These are phyloP conservation scores for Pythium sp. DNA, from an alignment of 352 stramenopile genomes.

Conservation along the genomic window DNA sequence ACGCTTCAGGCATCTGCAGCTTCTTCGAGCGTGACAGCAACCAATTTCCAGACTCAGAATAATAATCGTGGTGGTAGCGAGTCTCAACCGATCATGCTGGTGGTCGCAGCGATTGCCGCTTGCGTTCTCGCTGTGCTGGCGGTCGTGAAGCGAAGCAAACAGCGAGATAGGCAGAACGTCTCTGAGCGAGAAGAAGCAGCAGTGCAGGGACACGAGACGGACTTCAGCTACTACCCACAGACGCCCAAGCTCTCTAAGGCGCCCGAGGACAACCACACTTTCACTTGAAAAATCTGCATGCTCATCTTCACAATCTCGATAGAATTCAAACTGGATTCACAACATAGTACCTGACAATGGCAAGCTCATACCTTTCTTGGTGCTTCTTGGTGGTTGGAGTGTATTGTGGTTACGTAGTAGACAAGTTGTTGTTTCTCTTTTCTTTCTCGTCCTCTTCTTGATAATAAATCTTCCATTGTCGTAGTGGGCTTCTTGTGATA, in stretches of 20 bases:
- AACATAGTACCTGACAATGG: not conserved
- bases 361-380: not conserved
- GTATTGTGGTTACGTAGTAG: slow-evolving; percentile 6
- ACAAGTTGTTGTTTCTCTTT: slow-evolving; percentile 1
- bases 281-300: not conserved
- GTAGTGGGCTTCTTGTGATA: not conserved
- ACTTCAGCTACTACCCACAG: slow-evolving; percentile 10
- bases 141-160: slow-evolving; percentile 1
- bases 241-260: not conserved
- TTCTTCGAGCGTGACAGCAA: not conserved
- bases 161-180: not conserved
- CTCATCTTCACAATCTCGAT: not conserved
- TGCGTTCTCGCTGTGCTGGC: slow-evolving; percentile 2
- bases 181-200: not conserved
- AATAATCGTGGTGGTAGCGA: not conserved
- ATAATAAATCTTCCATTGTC: not conserved
- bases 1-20: not conserved
- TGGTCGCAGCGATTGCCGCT: not conserved
- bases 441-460: not conserved
- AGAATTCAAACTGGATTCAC: not conserved
- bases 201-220: not conserved
- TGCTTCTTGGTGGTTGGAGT: not conserved
- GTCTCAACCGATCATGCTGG: not conserved
- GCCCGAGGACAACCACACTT: not conserved
- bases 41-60: not conserved